Evolutionary conservation across 2,329 filamentous ascomycete genomes (phyloP).

Genomic region (Sclerotinia glacialis): DNA sequence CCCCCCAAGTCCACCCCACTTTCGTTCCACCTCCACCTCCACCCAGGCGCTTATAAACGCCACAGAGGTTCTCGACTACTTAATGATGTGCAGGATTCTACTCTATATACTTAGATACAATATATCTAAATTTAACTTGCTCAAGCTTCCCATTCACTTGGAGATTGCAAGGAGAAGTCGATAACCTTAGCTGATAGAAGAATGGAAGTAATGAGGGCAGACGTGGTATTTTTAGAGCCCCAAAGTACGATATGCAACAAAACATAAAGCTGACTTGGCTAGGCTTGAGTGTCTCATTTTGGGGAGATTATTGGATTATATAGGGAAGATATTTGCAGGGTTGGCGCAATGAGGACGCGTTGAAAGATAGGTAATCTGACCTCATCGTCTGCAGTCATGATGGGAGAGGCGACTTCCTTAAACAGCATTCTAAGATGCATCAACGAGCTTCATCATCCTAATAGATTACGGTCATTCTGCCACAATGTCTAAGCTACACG

Average conservation of each 20-base stretch:
- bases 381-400: neutral
- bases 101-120: neutral
- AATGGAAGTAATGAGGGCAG: neutral
- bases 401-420: neutral
- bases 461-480: no score
- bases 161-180: neutral
- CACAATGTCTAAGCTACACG: no score
- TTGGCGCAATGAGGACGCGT: neutral
- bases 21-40: neutral
- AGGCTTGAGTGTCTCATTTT: neutral
- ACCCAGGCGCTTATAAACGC: neutral
- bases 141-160: neutral
- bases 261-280: neutral
- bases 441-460: neutral
- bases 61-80: neutral
- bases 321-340: neutral
- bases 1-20: neutral
- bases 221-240: neutral
- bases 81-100: constrained; percentile 2
- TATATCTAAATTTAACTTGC: neutral
- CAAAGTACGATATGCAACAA: constrained; percentile 11
- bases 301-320: neutral
- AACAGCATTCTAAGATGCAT: neutral
- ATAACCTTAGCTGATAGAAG: neutral
- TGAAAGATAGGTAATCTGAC: neutral